Percentiles rank a stretch among this genome's conserved stretches.
Evolutionary conservation across 257 asterid species (phyloP).

Genomic region (Agastache rugosa): DNA sequence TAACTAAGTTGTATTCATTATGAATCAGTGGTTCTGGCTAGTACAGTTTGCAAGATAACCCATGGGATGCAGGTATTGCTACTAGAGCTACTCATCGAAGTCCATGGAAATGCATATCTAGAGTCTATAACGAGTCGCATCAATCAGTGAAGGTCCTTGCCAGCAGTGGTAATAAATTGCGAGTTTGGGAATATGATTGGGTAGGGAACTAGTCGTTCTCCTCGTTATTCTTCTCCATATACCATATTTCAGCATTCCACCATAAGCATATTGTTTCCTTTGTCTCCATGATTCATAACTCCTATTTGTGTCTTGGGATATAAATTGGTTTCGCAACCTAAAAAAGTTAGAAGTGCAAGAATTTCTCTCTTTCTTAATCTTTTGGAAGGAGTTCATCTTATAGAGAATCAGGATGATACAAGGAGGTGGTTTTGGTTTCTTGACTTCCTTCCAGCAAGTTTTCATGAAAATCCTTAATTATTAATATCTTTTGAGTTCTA

Average conservation of each 20-base stretch:
- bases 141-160: background rate
- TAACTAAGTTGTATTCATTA: slow-evolving; percentile 3
- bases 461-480: too few relatives aligned
- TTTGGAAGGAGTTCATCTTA: too few relatives aligned
- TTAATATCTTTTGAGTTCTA: too few relatives aligned
- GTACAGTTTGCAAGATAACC: background rate
- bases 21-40: slow-evolving; percentile 3
- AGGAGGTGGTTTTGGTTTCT: too few relatives aligned
- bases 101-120: background rate
- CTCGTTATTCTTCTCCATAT: background rate
- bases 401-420: too few relatives aligned
- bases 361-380: background rate
- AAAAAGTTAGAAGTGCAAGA: background rate
- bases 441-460: too few relatives aligned
- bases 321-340: background rate
- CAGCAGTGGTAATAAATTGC: background rate
- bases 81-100: background rate
- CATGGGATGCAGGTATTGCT: background rate
- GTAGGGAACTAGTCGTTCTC: background rate
- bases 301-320: too few relatives aligned
- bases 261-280: background rate
- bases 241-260: background rate
- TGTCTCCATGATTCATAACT: background rate
- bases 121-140: background rate
- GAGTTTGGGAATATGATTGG: background rate